Base-by-base conservation (phyloP, 1,284 basidiomycete genomes). In the Golubevia pallescens region DNA sequence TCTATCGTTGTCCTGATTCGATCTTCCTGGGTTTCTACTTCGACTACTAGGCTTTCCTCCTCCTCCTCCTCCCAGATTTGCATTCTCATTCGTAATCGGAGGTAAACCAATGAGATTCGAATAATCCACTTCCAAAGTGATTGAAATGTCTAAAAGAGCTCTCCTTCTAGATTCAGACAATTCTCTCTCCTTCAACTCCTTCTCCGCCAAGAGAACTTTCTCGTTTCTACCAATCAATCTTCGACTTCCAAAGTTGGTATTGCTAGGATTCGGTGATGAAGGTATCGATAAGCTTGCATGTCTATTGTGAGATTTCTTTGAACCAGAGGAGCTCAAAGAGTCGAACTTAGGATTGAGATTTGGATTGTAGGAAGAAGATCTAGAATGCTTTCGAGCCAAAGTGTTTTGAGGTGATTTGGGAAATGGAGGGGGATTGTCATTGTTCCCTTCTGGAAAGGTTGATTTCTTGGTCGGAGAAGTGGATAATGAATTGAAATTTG, bases 111-210 rank as follows among this genome's bases (percentile, higher is more conserved):
- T 57, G 24, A 81, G 58, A 5, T 60, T 57, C 42, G 64, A 48
- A 8, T 74, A 67, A 19, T 81, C 75, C 34, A 81, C 71, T 28
- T 75, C 70, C 48, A 81, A 72, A n/a, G 80, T 60, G 1, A 71
- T 70, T 10, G 77, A 73, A 20, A 76, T 74, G 23, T 81, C 77
- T 8, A 71, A 66, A 8, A 81, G 61, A 1, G 70, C 78, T 16
- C 63, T 65, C 28, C 68, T 71, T 57, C 78, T 67, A 4, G 70
- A 68, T 24, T 81, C 77, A 60, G 55, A 73, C 58, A 81, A 66
- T 58, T 81, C 78, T 23, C 78, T 65, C 6, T 69, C 74, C n/a
- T 65, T 61, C 16, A 76, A 67, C 64, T 76, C 71, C 48, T 74
- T 71, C 60, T 79, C 78, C n/a, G 69, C 73, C 1, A 81, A 65